phyloP scores from a whole-genome alignment of 495 filamentous ascomycete genomes.

The Elasticomyces elasticus region DNA sequence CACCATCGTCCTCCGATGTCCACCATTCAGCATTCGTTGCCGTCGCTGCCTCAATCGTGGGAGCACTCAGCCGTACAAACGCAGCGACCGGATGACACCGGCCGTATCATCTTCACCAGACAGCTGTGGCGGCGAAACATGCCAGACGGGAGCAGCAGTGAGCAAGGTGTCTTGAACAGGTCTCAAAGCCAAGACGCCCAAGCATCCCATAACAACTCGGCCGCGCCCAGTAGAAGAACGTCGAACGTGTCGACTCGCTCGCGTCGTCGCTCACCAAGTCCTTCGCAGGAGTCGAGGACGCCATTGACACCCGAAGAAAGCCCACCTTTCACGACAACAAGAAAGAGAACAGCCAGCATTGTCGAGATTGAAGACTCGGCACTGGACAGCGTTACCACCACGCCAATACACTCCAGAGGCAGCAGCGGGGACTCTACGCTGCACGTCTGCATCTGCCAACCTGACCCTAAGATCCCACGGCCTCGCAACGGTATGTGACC shows the following conservation, averaged over 20 bases:
- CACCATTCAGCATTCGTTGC: constrained; percentile 5
- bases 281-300: constrained; percentile 10
- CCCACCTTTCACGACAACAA: constrained; percentile 16
- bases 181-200: constrained; percentile 14
- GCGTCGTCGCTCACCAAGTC: constrained; percentile 11
- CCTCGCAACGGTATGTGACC: constrained; percentile 79
- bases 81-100: constrained; percentile 8
- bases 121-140: constrained; percentile 23
- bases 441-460: constrained; percentile 82
- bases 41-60: not conserved
- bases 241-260: constrained; percentile 13
- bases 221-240: constrained; percentile 1
- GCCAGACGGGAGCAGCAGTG: constrained; percentile 10
- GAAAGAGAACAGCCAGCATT: constrained; percentile 23
- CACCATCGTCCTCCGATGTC: constrained; percentile 17
- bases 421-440: constrained; percentile 20
- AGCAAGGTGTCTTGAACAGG: constrained; percentile 14
- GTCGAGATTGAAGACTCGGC: constrained; percentile 19
- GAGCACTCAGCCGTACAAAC: not conserved
- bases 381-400: constrained; percentile 6
- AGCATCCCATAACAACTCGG: not conserved
- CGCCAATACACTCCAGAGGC: constrained; percentile 23
- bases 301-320: constrained; percentile 23
- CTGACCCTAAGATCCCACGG: constrained; percentile 83
- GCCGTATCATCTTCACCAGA: constrained; percentile 21